phyloP scores from a whole-genome alignment of 2,329 filamentous ascomycete species.

The Trichoderma guizhouense region DNA sequence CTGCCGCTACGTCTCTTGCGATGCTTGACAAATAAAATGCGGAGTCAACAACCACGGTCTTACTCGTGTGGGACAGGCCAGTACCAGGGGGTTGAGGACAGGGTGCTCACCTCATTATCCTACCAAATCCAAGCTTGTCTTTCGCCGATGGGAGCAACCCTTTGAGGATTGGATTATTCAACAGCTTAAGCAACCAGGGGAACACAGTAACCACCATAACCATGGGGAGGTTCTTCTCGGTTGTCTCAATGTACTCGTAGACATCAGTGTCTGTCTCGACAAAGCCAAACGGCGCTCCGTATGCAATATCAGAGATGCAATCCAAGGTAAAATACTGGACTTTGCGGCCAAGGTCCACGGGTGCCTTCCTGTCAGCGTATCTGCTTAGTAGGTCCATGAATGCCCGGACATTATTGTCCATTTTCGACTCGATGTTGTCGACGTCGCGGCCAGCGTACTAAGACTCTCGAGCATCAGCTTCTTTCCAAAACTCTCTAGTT shows the following conservation, averaged over 20 bases:
- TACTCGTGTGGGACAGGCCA: no score
- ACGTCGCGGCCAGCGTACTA: conserved; percentile 52
- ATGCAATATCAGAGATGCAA: conserved; percentile 51
- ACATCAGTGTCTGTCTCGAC: conserved; percentile 46
- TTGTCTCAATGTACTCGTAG: conserved; percentile 46
- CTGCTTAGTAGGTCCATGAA: conserved; percentile 19
- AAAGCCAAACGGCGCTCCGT: conserved; percentile 50
- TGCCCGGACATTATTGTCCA: conserved; percentile 19
- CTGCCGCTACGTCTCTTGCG: conserved; percentile 43
- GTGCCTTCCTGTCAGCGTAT: conserved; percentile 16
- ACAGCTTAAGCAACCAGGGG: conserved; percentile 29
- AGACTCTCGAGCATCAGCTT: neutral
- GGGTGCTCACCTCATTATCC: conserved; percentile 42
- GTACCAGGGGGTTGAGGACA: neutral
- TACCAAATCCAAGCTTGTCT: conserved; percentile 38
- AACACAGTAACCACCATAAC: conserved; percentile 23
- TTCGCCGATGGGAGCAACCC: conserved; percentile 39
- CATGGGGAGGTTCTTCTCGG: conserved; percentile 26
- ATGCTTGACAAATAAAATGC: conserved; percentile 28
- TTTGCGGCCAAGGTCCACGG: conserved; percentile 37
- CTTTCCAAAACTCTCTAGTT: neutral
- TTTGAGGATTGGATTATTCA: conserved; percentile 41
- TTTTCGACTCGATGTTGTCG: conserved; percentile 44
- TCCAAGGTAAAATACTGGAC: conserved; percentile 55
- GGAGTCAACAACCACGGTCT: neutral